phyloP scores from a whole-genome alignment of 257 asterid genomes.

The Przewalskia tangutica region DNA sequence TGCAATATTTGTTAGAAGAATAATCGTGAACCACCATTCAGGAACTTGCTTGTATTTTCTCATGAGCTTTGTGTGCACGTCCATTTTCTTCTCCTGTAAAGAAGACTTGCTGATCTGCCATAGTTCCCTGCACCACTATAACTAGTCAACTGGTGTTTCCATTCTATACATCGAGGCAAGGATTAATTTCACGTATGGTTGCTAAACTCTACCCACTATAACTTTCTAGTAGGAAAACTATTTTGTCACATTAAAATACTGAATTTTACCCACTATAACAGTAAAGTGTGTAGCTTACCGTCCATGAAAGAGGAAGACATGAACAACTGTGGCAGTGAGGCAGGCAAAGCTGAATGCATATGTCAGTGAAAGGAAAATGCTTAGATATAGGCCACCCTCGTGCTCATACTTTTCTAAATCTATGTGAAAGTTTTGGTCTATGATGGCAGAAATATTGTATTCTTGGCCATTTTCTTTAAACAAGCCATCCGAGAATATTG shows the following conservation, averaged over 20 bases:
- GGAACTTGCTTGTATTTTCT: constrained; percentile 78
- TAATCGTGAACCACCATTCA: constrained; percentile 79
- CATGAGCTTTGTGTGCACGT: constrained; percentile 87
- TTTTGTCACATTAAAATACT: neutral
- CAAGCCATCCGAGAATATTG: constrained; percentile 78
- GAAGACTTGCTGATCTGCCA: constrained; percentile 82
- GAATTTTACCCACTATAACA: neutral
- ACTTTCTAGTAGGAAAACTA: neutral
- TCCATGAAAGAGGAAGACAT: constrained; percentile 85
- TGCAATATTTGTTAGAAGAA: constrained; percentile 47
- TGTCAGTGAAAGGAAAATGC: constrained; percentile 70
- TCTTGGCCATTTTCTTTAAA: constrained; percentile 60
- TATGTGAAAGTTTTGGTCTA: constrained; percentile 73
- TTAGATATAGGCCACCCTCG: constrained; percentile 75
- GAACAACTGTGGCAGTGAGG: constrained; percentile 85
- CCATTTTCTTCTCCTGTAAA: constrained; percentile 60
- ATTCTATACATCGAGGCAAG: neutral
- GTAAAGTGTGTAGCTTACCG: constrained; percentile 30
- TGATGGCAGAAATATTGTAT: constrained; percentile 67
- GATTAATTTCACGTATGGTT: neutral
- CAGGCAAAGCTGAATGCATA: constrained; percentile 90
- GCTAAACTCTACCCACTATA: neutral
- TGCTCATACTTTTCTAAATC: constrained; percentile 67
- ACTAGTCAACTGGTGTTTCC: constrained; percentile 3
- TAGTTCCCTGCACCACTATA: constrained; percentile 40